Percentiles rank a stretch among this genome's conserved stretches.
phyloP scores from a whole-genome alignment of 2,329 filamentous ascomycete genomes.

The Grosmannia clavigera region DNA sequence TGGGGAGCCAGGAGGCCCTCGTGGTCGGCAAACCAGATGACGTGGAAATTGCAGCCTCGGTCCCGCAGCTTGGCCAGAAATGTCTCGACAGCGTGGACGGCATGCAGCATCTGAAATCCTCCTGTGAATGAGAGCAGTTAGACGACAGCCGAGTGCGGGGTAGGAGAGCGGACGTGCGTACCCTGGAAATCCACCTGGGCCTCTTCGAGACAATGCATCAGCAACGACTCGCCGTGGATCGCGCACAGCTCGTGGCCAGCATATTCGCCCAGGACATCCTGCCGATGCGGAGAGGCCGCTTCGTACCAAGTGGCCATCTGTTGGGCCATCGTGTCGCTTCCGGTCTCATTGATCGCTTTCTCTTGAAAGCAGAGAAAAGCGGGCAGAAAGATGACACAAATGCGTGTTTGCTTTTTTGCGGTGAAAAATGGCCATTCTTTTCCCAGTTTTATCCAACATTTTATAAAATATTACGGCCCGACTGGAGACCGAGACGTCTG shows the following conservation, averaged over 20 bases:
- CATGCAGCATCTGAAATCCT: constrained; percentile 61
- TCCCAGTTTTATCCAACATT: too few species aligned
- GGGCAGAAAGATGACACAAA: too few species aligned
- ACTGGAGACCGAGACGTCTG: too few species aligned
- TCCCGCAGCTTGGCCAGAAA: constrained; percentile 48
- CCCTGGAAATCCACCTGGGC: constrained; percentile 49
- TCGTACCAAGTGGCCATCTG: background rate
- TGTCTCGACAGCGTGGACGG: constrained; percentile 53
- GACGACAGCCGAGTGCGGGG: background rate
- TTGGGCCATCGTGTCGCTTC: background rate
- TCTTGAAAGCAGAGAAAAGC: too few species aligned
- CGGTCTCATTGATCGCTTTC: background rate
- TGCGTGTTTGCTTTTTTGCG: too few species aligned
- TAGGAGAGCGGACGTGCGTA: constrained; percentile 15
- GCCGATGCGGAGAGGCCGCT: constrained; percentile 10
- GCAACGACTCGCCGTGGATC: constrained; percentile 61
- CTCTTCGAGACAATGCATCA: constrained; percentile 51
- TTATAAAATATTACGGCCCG: too few species aligned
- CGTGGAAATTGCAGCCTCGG: constrained; percentile 57
- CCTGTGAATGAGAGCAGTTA: constrained; percentile 18
- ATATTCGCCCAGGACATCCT: constrained; percentile 65
- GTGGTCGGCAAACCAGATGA: constrained; percentile 54
- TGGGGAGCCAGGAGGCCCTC: constrained; percentile 23
- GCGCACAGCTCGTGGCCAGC: constrained; percentile 61
- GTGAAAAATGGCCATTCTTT: too few species aligned